Base-by-base conservation (phyloP, 2,329 filamentous ascomycete species). In the Fusarium albosuccineum region DNA sequence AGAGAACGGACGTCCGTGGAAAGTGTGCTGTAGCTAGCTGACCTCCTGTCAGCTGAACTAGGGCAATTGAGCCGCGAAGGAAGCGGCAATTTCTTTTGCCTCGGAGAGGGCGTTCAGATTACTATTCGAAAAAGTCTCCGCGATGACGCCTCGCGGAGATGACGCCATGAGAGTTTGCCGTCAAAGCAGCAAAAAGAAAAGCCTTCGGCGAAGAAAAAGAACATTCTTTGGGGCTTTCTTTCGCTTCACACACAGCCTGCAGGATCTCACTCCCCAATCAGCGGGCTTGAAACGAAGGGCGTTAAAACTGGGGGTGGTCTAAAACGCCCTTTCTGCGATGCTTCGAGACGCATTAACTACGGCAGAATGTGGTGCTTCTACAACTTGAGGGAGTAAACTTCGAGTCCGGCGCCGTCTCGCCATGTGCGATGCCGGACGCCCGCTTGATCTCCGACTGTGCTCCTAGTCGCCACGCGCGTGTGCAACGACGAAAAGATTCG, bases 141-240 rank as follows among this genome's bases (percentile, higher is more conserved):
- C 17, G 62, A 34, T 54, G 41, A 49, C 41, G 63, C 54, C 59
- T 42, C 27, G 27, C 11, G 13, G 44, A 33, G 33, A 62, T 67
- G 64, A 67, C 64, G 64, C 50, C 60, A 67, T 67, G 50, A 37
- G 27, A 40, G 29, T 49, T 60, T 57, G 48, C 53, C 29, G 45
- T 58, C 46, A 34, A 41, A 27, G 39, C 34, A 52, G n/a, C 9
- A 37, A 39, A 37, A 26, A 36, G 30, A 34, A 36, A 36, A 11
- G 14, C 45, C 58, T 40, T 67, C 48, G 49, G 52, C 40, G 62
- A 58, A 62, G 50, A 30, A 64, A 66, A 41, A 60, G 64, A 66
- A 64, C 52, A 67, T 67, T 66, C 58, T 60, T 66, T 66, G 27
- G 22, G 33, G 44, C 44, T 22, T 22, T 22, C 22, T 5, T 22